Evolutionary conservation across 345 rosid genomes (phyloP), one percentile per base, ranked within the genome.

Genomic region (Gossypium stocksii): DNA sequence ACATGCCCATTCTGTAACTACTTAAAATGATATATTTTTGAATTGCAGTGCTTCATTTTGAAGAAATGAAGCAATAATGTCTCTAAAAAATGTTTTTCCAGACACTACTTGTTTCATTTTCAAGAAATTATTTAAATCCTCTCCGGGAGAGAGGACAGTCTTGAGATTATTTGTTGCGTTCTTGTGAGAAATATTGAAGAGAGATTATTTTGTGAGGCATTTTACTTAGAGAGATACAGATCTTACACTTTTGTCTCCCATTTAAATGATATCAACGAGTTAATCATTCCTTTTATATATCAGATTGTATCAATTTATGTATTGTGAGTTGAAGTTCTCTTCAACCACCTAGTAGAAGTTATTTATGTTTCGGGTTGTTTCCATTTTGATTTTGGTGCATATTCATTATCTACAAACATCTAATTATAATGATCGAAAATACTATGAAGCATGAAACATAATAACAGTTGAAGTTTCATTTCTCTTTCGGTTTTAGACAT

Each of bases 1-100:
- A 90, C 64, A 89, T 93, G 95, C 97, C 99, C 63, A 45, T 79
- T 54, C 72, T 90, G 1, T 94, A 81, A 88, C 74, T 71, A 43
- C 53, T n/a, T 20, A 10, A 19, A 70, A 29, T 70, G 60, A 34
- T 27, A 17, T 20, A 29, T 20, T 17, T 20, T 13, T 72, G 34
- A 57, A 72, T 65, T 44, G 16, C 12, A 15, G 41, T 43, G 75
- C 44, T 17, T 58, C 52, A 19, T 65, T 19, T 5, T 45, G n/a
- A 66, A 48, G 13, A 46, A 48, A 22, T 23, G 43, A 25, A 67
- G 38, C 57, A 22, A 67, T 67, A 23, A 48, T 48, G 19, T 45
- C 14, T 46, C 1, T 23, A 46, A 14, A 54, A 14, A 7, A 48
- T 53, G 57, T 23, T 19, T 7, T 45, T 17, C 38, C 46, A 2